These are phyloP conservation scores for Penicillium glabrum DNA, from an alignment of 2,329 filamentous ascomycete genomes.

Conservation along the genomic window DNA sequence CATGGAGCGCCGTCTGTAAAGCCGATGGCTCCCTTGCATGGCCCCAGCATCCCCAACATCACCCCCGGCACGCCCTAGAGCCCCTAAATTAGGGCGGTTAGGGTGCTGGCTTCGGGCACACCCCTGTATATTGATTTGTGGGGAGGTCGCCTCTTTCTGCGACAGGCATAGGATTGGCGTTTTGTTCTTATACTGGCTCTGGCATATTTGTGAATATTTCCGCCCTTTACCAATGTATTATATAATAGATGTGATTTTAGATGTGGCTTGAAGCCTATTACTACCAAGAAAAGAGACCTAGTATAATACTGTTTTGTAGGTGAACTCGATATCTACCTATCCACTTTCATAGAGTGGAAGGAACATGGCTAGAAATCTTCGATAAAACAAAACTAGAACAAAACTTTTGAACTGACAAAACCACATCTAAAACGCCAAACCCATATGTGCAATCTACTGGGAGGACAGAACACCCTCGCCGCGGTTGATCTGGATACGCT, in stretches of 20 bases:
- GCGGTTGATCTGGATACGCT: constrained; percentile 87
- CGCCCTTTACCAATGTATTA: constrained; percentile 19
- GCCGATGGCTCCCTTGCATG: background rate
- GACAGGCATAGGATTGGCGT: constrained; percentile 28
- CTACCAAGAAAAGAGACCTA: background rate
- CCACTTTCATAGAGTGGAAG: background rate
- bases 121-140: constrained; percentile 16
- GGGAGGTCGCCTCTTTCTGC: constrained; percentile 17
- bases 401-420: constrained; percentile 31
- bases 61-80: too few species aligned
- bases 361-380: background rate
- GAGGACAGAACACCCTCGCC: constrained; percentile 52
- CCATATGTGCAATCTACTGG: constrained; percentile 29
- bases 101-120: too few species aligned
- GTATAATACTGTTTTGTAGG: background rate
- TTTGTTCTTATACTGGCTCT: constrained; percentile 21
- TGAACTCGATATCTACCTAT: background rate
- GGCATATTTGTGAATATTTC: constrained; percentile 20
- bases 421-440: constrained; percentile 31
- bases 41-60: too few species aligned
- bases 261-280: background rate
- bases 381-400: constrained; percentile 11
- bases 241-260: constrained; percentile 14
- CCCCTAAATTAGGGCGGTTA: too few species aligned
- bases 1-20: constrained; percentile 52